Evolutionary conservation across 1,284 basidiomycete genomes (phyloP).

Genomic region (Ganoderma lingzhi): DNA sequence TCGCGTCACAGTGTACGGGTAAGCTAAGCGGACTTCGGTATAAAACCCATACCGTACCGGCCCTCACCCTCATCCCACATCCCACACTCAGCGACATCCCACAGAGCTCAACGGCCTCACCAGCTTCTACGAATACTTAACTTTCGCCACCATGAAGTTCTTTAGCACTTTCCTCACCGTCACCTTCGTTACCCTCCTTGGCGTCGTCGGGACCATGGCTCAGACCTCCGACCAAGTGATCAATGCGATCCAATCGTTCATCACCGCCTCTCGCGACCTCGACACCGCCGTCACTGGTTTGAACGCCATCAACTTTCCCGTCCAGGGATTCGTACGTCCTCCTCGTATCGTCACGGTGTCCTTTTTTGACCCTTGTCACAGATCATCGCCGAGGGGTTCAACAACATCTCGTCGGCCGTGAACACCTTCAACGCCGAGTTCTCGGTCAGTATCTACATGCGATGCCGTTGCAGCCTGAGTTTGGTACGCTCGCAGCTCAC

Average conservation of each 20-base stretch:
- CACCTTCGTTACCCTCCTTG: neutral
- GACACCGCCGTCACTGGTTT: neutral
- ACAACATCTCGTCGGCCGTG: slow-evolving; percentile 2
- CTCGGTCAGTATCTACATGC: neutral
- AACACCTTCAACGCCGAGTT: slow-evolving; percentile 1
- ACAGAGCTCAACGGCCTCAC: neutral
- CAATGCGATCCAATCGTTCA: neutral
- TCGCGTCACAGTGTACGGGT: neutral
- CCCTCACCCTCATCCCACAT: neutral
- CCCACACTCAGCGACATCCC: neutral
- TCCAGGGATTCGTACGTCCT: neutral
- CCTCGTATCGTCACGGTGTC: too few relatives aligned
- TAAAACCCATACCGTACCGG: neutral
- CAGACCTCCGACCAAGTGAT: slow-evolving; percentile 4
- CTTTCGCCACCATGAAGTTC: slow-evolving; percentile 6
- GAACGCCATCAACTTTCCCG: neutral
- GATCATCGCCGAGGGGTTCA: neutral
- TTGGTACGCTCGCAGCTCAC: neutral
- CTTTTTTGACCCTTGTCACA: neutral
- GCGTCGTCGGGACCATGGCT: slow-evolving; percentile 2
- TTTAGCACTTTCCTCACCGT: slow-evolving; percentile 4
- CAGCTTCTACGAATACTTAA: neutral
- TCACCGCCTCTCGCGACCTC: neutral
- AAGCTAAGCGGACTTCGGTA: neutral
- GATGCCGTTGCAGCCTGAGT: neutral